Evolutionary conservation across 2,329 filamentous ascomycete genomes (phyloP).

Genomic region (Penicillium rolfsii): DNA sequence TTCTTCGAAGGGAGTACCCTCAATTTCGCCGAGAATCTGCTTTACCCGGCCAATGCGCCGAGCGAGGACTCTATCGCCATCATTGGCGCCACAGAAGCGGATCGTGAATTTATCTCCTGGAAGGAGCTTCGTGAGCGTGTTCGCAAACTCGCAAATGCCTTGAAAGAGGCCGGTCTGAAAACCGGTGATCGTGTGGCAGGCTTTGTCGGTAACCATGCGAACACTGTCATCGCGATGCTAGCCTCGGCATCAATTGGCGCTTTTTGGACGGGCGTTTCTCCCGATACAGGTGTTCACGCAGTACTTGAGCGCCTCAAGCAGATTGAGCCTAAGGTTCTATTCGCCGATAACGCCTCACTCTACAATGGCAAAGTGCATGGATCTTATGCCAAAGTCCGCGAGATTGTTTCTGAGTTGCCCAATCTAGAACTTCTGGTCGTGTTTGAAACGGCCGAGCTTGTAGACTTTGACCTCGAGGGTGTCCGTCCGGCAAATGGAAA

Average conservation of each 20-base stretch:
- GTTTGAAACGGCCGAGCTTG: conserved; percentile 64
- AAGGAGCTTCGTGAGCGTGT: conserved; percentile 77
- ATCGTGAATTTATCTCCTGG: conserved; percentile 72
- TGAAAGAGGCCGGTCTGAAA: conserved; percentile 68
- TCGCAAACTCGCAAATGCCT: conserved; percentile 69
- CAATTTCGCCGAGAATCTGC: conserved; percentile 94
- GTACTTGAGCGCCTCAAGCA: conserved; percentile 86
- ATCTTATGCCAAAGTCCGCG: conserved; percentile 75
- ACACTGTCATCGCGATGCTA: conserved; percentile 86
- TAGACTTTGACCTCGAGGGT: conserved; percentile 41
- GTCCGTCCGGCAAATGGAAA: conserved; percentile 43
- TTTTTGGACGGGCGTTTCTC: conserved; percentile 90
- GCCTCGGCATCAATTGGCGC: conserved; percentile 80
- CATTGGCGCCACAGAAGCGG: conserved; percentile 78
- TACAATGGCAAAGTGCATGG: conserved; percentile 92
- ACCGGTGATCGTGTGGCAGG: conserved; percentile 66
- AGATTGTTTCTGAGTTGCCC: conserved; percentile 70
- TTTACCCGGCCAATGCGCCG: conserved; percentile 69
- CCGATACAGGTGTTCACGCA: conserved; percentile 88
- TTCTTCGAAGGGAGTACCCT: conserved; percentile 80
- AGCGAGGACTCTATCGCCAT: conserved; percentile 68
- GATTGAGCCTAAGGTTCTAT: conserved; percentile 79
- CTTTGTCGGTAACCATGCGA: conserved; percentile 87
- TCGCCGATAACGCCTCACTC: conserved; percentile 82
- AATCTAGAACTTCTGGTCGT: conserved; percentile 73